A percentile compares a stretch with the other conserved stretches of the same genome.
Evolutionary conservation across 2,329 filamentous ascomycete genomes (phyloP).

Genomic region (Ceratocystis colombiana): DNA sequence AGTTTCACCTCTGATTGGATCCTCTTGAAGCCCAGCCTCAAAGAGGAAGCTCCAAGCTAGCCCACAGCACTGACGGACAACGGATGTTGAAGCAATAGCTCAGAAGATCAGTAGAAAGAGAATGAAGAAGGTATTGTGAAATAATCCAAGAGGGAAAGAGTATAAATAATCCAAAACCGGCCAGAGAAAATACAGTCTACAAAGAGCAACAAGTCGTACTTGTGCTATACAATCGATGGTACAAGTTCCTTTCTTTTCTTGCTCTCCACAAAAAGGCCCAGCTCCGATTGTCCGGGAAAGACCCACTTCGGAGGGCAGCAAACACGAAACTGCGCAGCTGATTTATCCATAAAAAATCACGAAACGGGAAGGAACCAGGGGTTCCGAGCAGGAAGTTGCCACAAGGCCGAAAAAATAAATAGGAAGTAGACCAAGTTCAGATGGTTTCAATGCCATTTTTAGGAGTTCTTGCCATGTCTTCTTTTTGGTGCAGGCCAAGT

Average conservation of each 20-base stretch:
- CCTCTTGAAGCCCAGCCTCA: too few relatives aligned
- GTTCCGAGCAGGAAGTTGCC: not conserved
- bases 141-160: too few relatives aligned
- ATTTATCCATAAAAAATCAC: not conserved
- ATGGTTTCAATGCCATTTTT: not conserved
- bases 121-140: too few relatives aligned
- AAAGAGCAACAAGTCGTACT: too few relatives aligned
- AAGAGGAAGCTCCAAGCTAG: too few relatives aligned
- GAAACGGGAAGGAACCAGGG: constrained; percentile 14
- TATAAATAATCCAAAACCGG: not conserved
- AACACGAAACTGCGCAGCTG: not conserved
- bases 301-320: not conserved
- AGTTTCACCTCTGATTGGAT: too few relatives aligned
- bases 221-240: too few relatives aligned
- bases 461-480: not conserved
- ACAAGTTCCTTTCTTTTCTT: not conserved
- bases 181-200: not conserved
- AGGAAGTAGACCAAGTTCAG: constrained; percentile 2
- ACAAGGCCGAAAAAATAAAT: not conserved
- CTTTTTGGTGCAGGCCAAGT: not conserved
- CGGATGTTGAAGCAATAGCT: too few relatives aligned
- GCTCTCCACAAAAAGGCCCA: not conserved
- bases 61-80: too few relatives aligned
- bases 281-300: not conserved
- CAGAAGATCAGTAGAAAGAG: too few relatives aligned